Percentiles rank a stretch among this genome's conserved stretches.
phyloP scores from a whole-genome alignment of 2,329 filamentous ascomycete species.

The Microdochium trichocladiopsis region DNA sequence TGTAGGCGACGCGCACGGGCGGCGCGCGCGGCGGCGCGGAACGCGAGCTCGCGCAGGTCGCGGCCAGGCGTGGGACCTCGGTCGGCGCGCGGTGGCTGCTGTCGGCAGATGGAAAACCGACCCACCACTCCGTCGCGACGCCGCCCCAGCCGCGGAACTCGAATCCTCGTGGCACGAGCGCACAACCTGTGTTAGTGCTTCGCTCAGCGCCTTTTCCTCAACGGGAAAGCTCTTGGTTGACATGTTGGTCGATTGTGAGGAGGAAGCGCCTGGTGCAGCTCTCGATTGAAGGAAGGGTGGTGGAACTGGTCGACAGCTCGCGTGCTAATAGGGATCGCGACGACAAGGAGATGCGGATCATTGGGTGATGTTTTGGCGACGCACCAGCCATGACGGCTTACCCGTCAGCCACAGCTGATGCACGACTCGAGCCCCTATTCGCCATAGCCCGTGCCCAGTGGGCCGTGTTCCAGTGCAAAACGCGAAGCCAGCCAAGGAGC shows the following conservation, averaged over 20 bases:
- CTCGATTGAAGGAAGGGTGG: background rate
- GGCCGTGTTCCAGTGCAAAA: background rate
- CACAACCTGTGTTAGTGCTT: background rate
- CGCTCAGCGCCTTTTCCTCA: background rate
- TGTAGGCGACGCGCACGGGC: conserved; percentile 1
- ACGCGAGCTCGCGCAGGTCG: too few species aligned
- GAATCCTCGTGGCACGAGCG: background rate
- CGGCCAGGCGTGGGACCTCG: too few species aligned
- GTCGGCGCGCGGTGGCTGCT: too few species aligned
- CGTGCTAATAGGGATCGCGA: background rate
- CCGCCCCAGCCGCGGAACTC: conserved; percentile 1
- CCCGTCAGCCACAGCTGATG: background rate
- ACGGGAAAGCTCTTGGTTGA: background rate
- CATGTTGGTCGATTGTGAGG: background rate
- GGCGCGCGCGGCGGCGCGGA: too few species aligned
- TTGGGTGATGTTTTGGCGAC: background rate
- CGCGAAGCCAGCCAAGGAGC: background rate
- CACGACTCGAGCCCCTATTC: background rate
- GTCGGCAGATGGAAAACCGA: conserved; percentile 1
- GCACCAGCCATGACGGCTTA: background rate
- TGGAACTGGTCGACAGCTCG: background rate
- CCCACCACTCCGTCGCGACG: background rate
- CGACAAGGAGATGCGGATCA: background rate
- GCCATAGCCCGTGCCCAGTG: background rate
- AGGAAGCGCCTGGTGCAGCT: background rate